Evolutionary conservation across 805 yeast species (phyloP).

Genomic region (Blastobotrys muscicola): DNA sequence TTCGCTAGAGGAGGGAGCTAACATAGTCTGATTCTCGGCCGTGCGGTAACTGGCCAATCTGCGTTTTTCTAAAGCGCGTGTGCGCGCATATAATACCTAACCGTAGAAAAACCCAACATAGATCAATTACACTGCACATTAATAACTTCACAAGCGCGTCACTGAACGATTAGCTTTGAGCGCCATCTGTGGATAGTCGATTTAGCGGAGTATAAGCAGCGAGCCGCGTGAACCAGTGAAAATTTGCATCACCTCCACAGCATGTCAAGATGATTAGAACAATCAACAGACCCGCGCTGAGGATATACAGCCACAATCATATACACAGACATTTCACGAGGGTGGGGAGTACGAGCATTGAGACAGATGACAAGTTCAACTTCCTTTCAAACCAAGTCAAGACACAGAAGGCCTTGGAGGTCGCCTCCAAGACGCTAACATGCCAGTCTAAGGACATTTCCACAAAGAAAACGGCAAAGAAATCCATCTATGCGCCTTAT

Average conservation of each 20-base stretch:
- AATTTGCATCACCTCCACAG: not conserved
- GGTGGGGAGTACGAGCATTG: not conserved
- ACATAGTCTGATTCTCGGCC: constrained; percentile 27
- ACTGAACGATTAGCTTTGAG: not conserved
- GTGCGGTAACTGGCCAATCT: constrained; percentile 33
- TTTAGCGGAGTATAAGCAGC: not conserved
- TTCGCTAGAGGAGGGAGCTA: not conserved
- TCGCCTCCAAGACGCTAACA: constrained; percentile 11
- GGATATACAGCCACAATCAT: not conserved
- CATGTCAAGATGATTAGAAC: not conserved
- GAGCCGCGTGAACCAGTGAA: not conserved
- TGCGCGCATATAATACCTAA: not conserved
- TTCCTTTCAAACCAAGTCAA: no score
- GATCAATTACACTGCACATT: not conserved
- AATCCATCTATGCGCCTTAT: constrained; percentile 31
- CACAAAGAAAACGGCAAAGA: constrained; percentile 3
- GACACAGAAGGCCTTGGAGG: not conserved
- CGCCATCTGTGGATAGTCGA: no score
- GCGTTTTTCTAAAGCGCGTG: constrained; percentile 11
- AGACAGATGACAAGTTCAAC: no score
- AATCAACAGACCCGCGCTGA: not conserved
- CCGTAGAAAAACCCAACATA: not conserved
- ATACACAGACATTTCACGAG: not conserved
- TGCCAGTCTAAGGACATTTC: constrained; percentile 11
- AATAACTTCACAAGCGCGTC: not conserved